These are phyloP conservation scores for Rhizomucor miehei DNA, from an alignment of 371 early-diverging fungal species.

Conservation along the genomic window DNA sequence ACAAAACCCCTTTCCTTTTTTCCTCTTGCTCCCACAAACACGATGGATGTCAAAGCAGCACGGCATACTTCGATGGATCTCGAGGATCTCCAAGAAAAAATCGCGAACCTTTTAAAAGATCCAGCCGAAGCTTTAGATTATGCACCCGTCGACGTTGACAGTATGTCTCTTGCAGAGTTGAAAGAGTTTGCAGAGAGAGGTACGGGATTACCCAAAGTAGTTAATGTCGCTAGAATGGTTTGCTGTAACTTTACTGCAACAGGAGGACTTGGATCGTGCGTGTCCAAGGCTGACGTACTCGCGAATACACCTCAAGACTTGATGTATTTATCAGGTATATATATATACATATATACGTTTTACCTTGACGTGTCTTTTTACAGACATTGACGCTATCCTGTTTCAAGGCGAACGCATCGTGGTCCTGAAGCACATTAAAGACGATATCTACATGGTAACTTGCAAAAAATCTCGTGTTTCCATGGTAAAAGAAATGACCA, in stretches of 20 bases:
- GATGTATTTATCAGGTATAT: constrained; percentile 56
- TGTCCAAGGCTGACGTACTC: constrained; percentile 49
- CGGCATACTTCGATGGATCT: constrained; percentile 40
- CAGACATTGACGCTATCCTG: not conserved
- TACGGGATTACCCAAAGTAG: constrained; percentile 1
- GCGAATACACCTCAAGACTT: constrained; percentile 50
- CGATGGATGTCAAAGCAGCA: constrained; percentile 34
- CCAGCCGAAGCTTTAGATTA: constrained; percentile 26
- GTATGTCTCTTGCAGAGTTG: constrained; percentile 27
- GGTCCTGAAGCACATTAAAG: constrained; percentile 40
- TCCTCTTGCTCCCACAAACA: not conserved
- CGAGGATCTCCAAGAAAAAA: constrained; percentile 35
- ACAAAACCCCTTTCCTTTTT: not conserved
- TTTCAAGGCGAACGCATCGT: constrained; percentile 40
- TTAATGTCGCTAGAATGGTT: too few species aligned
- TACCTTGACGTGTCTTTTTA: not conserved
- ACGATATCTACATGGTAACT: constrained; percentile 43
- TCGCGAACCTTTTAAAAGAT: constrained; percentile 32
- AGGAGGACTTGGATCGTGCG: constrained; percentile 52
- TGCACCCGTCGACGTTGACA: constrained; percentile 30
- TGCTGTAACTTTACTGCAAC: not conserved
- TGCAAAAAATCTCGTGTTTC: not conserved
- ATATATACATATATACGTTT: not conserved
- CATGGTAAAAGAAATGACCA: not conserved
- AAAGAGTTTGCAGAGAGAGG: constrained; percentile 46